Conservation (phyloP, 768 basidiomycete species). For the Paxillus ammoniavirescens region DNA sequence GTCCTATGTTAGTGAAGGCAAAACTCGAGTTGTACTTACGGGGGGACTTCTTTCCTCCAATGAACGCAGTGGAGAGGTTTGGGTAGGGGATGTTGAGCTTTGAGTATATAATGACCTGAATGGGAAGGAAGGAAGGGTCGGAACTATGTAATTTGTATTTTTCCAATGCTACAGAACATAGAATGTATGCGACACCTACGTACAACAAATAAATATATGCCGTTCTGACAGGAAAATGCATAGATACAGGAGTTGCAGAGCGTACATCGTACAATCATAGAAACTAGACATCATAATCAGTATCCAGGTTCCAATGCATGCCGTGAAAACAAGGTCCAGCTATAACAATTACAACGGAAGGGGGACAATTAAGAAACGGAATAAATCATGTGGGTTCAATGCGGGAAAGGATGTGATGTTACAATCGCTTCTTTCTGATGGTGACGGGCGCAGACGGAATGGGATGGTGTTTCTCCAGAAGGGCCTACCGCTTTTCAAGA, state of each 20-base stretch:
- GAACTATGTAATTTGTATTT: not conserved
- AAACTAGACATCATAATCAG: too few species aligned
- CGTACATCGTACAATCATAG: not conserved
- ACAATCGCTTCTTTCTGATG: not conserved
- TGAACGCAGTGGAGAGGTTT: conserved; percentile 40
- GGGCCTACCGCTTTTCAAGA: conserved; percentile 30
- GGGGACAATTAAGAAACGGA: not conserved
- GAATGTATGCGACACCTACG: not conserved
- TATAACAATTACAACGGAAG: not conserved
- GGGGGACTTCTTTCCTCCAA: conserved; percentile 44
- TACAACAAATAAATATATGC: not conserved
- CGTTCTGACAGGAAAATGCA: not conserved
- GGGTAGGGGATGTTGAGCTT: conserved; percentile 35
- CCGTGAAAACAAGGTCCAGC: not conserved
- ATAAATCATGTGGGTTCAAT: not conserved
- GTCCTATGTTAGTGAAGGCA: conserved; percentile 19
- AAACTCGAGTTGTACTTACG: conserved; percentile 32
- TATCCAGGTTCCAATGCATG: not conserved
- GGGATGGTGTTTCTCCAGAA: not conserved
- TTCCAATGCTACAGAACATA: not conserved
- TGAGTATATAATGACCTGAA: not conserved
- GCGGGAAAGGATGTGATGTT: not conserved
- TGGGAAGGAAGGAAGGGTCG: not conserved
- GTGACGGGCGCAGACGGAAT: not conserved
- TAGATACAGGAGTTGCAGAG: not conserved